phyloP scores from a whole-genome alignment of 306 rosid genomes.

The Cucumis cinereus region DNA sequence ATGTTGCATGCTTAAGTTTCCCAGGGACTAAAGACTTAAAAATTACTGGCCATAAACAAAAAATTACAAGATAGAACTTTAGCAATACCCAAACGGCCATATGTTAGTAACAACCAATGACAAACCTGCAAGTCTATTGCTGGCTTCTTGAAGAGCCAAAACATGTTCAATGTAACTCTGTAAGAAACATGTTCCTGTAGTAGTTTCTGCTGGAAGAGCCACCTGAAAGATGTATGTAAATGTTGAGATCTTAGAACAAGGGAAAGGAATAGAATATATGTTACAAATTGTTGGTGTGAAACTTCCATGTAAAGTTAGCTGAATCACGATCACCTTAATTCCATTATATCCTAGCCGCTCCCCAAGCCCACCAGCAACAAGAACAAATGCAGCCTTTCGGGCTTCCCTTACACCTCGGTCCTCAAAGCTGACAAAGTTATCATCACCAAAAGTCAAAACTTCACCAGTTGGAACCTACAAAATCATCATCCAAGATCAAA shows the following conservation, averaged over 20 bases:
- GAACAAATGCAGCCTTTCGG: constrained; percentile 78
- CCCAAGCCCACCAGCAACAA: constrained; percentile 99
- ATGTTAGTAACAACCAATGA: neutral
- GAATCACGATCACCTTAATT: constrained; percentile 61
- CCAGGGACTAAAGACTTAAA: neutral
- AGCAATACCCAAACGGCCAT: neutral
- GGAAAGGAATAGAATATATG: constrained; percentile 3
- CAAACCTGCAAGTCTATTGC: constrained; percentile 23
- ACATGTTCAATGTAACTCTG: constrained; percentile 67
- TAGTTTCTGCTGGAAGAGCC: constrained; percentile 90
- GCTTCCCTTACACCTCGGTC: constrained; percentile 66
- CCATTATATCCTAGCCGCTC: constrained; percentile 96
- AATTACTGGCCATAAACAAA: neutral
- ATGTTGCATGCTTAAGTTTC: neutral
- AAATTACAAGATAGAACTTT: neutral
- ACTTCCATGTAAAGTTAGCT: neutral
- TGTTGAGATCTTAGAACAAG: constrained; percentile 4
- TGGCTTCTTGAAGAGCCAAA: constrained; percentile 88
- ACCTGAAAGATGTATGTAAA: constrained; percentile 37
- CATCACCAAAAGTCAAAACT: constrained; percentile 55
- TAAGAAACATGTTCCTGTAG: constrained; percentile 59
- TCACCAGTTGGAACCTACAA: constrained; percentile 89
- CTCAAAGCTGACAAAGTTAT: constrained; percentile 59
- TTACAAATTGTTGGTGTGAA: neutral
- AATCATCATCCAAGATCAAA: constrained; percentile 15